These are phyloP conservation scores for Hondaea fermentalgiana DNA, from an alignment of 108 stramenopile genomes.

Conservation along the genomic window DNA sequence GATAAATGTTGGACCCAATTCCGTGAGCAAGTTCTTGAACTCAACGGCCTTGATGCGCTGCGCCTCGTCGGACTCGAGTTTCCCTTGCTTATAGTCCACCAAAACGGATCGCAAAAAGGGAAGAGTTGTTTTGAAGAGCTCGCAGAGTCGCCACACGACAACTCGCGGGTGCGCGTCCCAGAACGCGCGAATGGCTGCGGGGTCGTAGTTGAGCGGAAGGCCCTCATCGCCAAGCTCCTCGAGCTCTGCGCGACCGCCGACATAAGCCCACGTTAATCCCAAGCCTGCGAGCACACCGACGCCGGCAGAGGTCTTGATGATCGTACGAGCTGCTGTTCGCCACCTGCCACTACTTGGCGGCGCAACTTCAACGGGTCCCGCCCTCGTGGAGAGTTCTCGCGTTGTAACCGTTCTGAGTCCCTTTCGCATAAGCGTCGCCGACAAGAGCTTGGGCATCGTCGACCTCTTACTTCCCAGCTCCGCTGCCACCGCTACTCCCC, in stretches of 20 bases:
- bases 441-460: too few relatives aligned
- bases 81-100: conserved; percentile 32
- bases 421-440: too few relatives aligned
- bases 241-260: background rate
- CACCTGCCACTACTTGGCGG: background rate
- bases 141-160: conserved; percentile 40
- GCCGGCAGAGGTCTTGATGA: background rate
- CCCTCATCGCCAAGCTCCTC: background rate
- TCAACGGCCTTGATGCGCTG: conserved; percentile 34
- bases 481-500: too few relatives aligned
- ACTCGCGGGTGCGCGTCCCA: conserved; percentile 65
- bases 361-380: too few relatives aligned
- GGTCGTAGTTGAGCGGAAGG: conserved; percentile 57
- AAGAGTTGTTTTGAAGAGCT: conserved; percentile 43
- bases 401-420: too few relatives aligned
- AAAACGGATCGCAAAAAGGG: conserved; percentile 45
- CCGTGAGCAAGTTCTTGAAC: conserved; percentile 57
- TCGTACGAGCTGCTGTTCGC: background rate
- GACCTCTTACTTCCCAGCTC: too few relatives aligned
- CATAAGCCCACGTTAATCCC: background rate
- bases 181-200: conserved; percentile 44
- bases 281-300: background rate
- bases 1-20: conserved; percentile 84
- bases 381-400: too few relatives aligned
- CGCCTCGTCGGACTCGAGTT: background rate